These are phyloP conservation scores for Colletotrichum sp. DNA, from an alignment of 2,329 filamentous ascomycete species.

Conservation along the genomic window DNA sequence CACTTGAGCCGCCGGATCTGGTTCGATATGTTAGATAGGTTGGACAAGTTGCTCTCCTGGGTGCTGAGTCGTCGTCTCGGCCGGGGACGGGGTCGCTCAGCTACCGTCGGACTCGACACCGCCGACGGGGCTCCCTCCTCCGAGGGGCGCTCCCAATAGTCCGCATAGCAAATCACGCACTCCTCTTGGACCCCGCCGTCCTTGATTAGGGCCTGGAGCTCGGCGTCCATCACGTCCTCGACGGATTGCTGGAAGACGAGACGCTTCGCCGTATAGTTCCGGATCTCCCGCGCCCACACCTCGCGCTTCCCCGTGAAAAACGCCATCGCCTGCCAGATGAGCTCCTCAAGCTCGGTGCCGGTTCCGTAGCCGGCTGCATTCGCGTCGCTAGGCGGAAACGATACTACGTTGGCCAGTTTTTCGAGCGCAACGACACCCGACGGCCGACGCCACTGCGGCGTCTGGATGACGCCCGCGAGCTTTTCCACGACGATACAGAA, in stretches of 20 bases:
- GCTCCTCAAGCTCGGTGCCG: not conserved
- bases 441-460: not conserved
- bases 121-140: not conserved
- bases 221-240: not conserved
- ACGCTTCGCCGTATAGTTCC: not conserved
- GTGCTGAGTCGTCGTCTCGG: not conserved
- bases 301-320: not conserved
- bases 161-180: not conserved
- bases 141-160: not conserved
- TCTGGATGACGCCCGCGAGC: not conserved
- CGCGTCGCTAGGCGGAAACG: not conserved
- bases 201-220: not conserved
- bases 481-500: not conserved
- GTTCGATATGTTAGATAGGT: not conserved
- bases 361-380: not conserved
- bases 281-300: not conserved
- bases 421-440: not conserved
- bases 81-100: not conserved
- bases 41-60: not conserved
- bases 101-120: not conserved
- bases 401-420: not conserved
- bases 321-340: not conserved
- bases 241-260: not conserved
- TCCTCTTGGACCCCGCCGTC: not conserved
- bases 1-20: not conserved